phyloP scores from a whole-genome alignment of 192 early-diverging fungal genomes.

The Jimgerdemannia flammicorona region DNA sequence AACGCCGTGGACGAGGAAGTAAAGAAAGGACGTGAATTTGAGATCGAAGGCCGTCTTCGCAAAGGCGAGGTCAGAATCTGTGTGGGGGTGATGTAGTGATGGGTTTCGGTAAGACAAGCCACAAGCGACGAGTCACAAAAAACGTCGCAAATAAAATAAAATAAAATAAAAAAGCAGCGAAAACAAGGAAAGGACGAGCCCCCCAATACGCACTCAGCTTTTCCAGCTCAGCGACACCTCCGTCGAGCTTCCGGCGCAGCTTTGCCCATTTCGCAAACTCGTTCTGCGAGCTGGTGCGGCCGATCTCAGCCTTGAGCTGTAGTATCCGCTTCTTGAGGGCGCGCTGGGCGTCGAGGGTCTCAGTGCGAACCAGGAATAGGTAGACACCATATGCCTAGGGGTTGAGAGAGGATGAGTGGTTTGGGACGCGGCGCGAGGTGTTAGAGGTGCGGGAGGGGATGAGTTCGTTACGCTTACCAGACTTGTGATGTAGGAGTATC shows the following conservation, averaged over 20 bases:
- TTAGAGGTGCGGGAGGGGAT: background rate
- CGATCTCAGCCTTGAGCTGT: slow-evolving; percentile 58
- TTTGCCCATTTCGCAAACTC: slow-evolving; percentile 94
- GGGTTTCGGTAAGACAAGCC: background rate
- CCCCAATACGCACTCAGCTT: slow-evolving; percentile 44
- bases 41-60: slow-evolving; percentile 73
- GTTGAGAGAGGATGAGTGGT: background rate
- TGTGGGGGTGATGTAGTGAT: no score
- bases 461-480: slow-evolving; percentile 25
- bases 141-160: background rate
- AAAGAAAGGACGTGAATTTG: slow-evolving; percentile 68
- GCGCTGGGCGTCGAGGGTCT: slow-evolving; percentile 50
- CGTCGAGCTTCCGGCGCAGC: slow-evolving; percentile 76
- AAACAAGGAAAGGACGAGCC: background rate
- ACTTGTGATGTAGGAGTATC: slow-evolving; percentile 48
- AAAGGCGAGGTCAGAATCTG: slow-evolving; percentile 55
- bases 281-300: slow-evolving; percentile 72
- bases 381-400: slow-evolving; percentile 47
- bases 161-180: slow-evolving; percentile 3
- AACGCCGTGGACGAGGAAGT: slow-evolving; percentile 56
- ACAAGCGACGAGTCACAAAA: no score
- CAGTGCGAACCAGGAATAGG: slow-evolving; percentile 49
- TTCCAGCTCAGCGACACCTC: slow-evolving; percentile 65
- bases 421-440: background rate
- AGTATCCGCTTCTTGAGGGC: slow-evolving; percentile 60